These are phyloP conservation scores for Talaromyces sp. DNA, from an alignment of 2,329 filamentous ascomycete genomes.

Conservation along the genomic window DNA sequence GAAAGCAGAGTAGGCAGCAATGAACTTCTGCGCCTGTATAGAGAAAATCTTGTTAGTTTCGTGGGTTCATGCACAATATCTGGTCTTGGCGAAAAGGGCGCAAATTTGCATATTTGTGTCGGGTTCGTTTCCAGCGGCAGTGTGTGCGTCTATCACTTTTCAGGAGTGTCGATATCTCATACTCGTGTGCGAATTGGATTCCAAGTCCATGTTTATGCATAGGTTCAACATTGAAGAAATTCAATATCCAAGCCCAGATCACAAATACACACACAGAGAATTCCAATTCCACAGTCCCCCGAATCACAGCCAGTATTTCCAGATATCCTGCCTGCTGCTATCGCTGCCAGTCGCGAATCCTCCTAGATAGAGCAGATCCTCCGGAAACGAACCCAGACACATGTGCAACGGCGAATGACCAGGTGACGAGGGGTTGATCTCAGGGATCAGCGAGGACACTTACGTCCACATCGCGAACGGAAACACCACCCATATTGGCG, in stretches of 20 bases:
- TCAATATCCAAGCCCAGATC: background rate
- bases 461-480: conserved; percentile 68
- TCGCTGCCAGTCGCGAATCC: background rate
- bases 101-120: conserved; percentile 19
- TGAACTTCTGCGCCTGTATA: conserved; percentile 67
- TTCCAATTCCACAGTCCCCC: background rate
- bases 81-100: conserved; percentile 13
- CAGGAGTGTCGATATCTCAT: background rate
- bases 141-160: background rate
- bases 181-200: background rate
- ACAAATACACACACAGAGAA: background rate
- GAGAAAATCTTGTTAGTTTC: conserved; percentile 25
- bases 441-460: conserved; percentile 35
- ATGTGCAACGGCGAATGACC: conserved; percentile 15
- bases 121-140: conserved; percentile 22
- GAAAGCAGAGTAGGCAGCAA: conserved; percentile 68
- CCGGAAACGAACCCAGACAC: conserved; percentile 21
- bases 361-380: background rate
- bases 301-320: background rate
- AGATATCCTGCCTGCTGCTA: background rate
- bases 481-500: conserved; percentile 68
- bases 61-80: conserved; percentile 4
- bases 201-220: background rate
- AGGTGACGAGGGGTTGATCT: conserved; percentile 12
- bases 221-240: background rate